Evolutionary conservation across 768 basidiomycete genomes (phyloP), one percentile per base, ranked within the genome.

Genomic region (Botryobasidium botryosum): DNA sequence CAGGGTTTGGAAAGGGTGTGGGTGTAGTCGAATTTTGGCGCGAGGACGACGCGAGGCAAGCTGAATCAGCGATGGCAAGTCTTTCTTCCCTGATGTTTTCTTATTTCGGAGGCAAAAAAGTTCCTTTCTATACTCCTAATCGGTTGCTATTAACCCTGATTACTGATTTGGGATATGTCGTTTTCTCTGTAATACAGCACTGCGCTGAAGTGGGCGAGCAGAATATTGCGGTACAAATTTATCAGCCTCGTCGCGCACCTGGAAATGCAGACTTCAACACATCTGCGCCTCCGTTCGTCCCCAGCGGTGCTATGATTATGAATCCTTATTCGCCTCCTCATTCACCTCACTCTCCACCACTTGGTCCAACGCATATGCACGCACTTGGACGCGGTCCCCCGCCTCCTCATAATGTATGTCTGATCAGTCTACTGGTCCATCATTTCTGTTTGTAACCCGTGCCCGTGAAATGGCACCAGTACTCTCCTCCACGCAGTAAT

Each of bases 11-110:
- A 18, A 68, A 72, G 32, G 83, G 84, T 59, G 79, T 75, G 0
- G 85, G 75, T 40, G 70, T 83, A 42, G 69, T 87, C 33, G 82
- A 88, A 58, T 88, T 81, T 58, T 87, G 82, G 81, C 72, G 77
- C 45, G 86, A 88, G 58, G 80, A 82, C 29, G 84, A 88, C 55
- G 85, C 82, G 5, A 70, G 73, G 21, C 63, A 68, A 20, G 85
- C 82, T 0, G 83, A 88, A 55, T 77, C 79, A 32, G 75, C 77
- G 2, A 69, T 88, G 72, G 46, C 43, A 36, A 18, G 46, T 41
- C 23, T 18, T 23, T 46, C n/a, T n/a, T n/a, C n/a, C n/a, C n/a
- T n/a, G n/a, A n/a, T n/a, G n/a, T n/a, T n/a, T n/a, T n/a, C n/a
- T n/a, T n/a, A n/a, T n/a, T n/a, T n/a, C n/a, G n/a, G n/a, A n/a